phyloP scores from a whole-genome alignment of 2,329 filamentous ascomycete species.

The Aspergillus spinulosporus region DNA sequence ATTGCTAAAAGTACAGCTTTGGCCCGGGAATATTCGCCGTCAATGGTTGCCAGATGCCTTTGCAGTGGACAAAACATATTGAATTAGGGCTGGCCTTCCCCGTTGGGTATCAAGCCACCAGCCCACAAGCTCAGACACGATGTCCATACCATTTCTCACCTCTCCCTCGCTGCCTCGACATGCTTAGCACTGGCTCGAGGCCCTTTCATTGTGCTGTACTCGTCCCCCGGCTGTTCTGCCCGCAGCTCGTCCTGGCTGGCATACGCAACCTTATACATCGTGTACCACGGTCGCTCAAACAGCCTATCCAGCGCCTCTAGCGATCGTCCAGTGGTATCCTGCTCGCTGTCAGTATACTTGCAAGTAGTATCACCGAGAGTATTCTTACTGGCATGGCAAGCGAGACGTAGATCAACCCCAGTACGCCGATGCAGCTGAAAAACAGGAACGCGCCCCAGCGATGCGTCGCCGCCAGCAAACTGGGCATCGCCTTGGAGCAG shows the following conservation, averaged over 20 bases:
- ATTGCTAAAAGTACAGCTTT: too few species aligned
- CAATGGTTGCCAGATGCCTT: too few species aligned
- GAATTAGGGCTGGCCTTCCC: too few species aligned
- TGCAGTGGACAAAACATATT: too few species aligned
- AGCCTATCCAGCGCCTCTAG: slow-evolving; percentile 22
- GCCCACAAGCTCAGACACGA: too few species aligned
- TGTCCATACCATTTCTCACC: too few species aligned
- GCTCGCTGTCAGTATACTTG: not conserved
- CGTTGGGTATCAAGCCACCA: too few species aligned
- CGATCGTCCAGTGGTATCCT: slow-evolving; percentile 25
- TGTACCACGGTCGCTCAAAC: slow-evolving; percentile 25
- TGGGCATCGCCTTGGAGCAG: slow-evolving; percentile 25
- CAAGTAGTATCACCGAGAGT: not conserved
- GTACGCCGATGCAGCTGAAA: slow-evolving; percentile 22
- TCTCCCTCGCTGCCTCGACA: not conserved
- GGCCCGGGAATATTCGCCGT: too few species aligned
- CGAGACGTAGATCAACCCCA: slow-evolving; percentile 25
- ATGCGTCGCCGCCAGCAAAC: slow-evolving; percentile 23
- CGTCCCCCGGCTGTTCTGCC: not conserved
- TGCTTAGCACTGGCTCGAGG: not conserved
- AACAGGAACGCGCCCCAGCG: slow-evolving; percentile 28
- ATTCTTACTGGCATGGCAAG: slow-evolving; percentile 24
- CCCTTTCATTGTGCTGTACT: too few species aligned
- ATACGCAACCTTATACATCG: slow-evolving; percentile 22
- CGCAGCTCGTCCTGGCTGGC: slow-evolving; percentile 8